phyloP scores from a whole-genome alignment of 2,329 filamentous ascomycete species.

The Aspergillus melleus region DNA sequence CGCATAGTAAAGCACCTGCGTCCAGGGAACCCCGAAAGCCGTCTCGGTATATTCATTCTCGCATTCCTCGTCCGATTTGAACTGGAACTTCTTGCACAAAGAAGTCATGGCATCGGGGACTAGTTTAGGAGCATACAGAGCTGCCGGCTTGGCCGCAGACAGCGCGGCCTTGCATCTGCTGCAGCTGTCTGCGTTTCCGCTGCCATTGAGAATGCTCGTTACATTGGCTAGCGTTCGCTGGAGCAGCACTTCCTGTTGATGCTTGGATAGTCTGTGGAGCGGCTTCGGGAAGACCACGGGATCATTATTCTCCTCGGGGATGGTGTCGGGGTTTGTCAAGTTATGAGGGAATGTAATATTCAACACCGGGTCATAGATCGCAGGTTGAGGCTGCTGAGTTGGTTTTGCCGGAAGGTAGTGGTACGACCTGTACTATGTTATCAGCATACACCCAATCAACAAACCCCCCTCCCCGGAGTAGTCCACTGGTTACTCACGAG shows the following conservation, averaged over 20 bases:
- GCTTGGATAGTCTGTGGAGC: slow-evolving; percentile 46
- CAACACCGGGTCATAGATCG: slow-evolving; percentile 54
- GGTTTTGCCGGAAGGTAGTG: slow-evolving; percentile 49
- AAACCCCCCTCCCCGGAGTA: no score
- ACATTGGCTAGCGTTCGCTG: slow-evolving; percentile 42
- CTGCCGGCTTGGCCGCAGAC: slow-evolving; percentile 52
- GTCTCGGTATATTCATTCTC: slow-evolving; percentile 48
- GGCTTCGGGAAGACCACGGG: slow-evolving; percentile 53
- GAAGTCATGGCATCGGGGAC: slow-evolving; percentile 54
- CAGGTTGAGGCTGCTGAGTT: slow-evolving; percentile 55
- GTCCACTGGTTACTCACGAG: slow-evolving; percentile 31
- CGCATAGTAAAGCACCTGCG: slow-evolving; percentile 56
- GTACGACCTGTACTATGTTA: slow-evolving; percentile 24
- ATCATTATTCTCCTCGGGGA: slow-evolving; percentile 52
- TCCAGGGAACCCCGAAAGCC: slow-evolving; percentile 58
- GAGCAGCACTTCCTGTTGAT: slow-evolving; percentile 44
- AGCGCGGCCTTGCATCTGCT: slow-evolving; percentile 56
- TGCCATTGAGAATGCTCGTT: slow-evolving; percentile 47
- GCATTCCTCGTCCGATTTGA: slow-evolving; percentile 51
- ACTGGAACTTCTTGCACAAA: slow-evolving; percentile 51
- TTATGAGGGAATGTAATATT: slow-evolving; percentile 57
- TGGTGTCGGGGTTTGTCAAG: slow-evolving; percentile 54
- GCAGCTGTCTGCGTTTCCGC: slow-evolving; percentile 45
- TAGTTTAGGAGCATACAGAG: slow-evolving; percentile 49
- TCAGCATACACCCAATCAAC: background rate